Percentiles rank a stretch among this genome's conserved stretches.
Conservation (phyloP, 768 basidiomycete genomes). For the Cystobasidium tubakii region DNA sequence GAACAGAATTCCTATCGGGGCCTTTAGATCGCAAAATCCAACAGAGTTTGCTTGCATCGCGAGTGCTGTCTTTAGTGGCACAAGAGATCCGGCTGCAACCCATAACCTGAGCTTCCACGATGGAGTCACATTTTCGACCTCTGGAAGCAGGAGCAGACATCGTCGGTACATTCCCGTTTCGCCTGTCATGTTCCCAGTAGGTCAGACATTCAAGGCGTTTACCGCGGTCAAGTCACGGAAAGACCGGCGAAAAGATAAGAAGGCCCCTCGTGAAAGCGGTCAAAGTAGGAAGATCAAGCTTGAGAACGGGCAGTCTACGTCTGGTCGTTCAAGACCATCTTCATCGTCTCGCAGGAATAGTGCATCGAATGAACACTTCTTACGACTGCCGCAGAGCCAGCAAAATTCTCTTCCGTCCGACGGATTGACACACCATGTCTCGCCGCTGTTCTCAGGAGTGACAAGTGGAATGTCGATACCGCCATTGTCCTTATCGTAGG, state of each 20-base stretch:
- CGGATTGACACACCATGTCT: conserved; percentile 25
- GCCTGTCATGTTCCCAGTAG: conserved; percentile 28
- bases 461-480: conserved; percentile 6
- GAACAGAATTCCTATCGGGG: conserved; percentile 45
- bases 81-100: conserved; percentile 8
- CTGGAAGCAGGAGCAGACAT: not conserved
- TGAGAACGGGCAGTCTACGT: not conserved
- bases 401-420: conserved; percentile 27
- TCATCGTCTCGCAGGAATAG: not conserved
- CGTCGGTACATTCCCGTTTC: conserved; percentile 27
- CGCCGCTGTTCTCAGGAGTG: conserved; percentile 25
- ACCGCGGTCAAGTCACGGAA: conserved; percentile 6
- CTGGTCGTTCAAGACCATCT: not conserved
- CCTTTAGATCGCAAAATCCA: conserved; percentile 39
- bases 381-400: not conserved
- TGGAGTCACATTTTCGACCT: not conserved
- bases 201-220: conserved; percentile 22
- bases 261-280: not conserved
- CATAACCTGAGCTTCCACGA: conserved; percentile 24
- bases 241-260: conserved; percentile 9
- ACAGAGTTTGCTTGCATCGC: conserved; percentile 1
- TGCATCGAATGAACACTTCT: not conserved
- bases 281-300: conserved; percentile 4
- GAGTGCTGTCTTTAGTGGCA: conserved; percentile 20
- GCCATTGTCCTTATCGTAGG: conserved; percentile 9